Evolutionary conservation across 1,284 basidiomycete genomes (phyloP).

Genomic region (Austropuccinia psidii): DNA sequence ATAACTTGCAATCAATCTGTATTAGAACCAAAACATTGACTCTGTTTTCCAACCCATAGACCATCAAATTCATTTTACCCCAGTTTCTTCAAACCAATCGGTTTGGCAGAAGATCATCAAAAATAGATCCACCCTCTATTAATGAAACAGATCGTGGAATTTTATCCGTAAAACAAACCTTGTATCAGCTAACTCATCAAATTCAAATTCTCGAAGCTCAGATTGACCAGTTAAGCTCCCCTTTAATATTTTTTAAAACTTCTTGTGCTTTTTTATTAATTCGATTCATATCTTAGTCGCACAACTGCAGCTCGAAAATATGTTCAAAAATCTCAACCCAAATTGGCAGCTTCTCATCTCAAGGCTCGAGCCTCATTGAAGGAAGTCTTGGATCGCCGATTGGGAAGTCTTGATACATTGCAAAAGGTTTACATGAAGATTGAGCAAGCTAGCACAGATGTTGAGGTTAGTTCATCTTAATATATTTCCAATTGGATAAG

Average conservation of each 20-base stretch:
- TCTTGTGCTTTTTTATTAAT: background rate
- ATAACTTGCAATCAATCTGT: background rate
- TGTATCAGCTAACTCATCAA: slow-evolving; percentile 27
- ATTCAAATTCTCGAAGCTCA: slow-evolving; percentile 3
- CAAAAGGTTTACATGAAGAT: slow-evolving; percentile 25
- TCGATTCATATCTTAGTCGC: background rate
- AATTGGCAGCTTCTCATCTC: slow-evolving; percentile 7
- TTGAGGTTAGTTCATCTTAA: slow-evolving; percentile 14
- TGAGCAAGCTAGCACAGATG: slow-evolving; percentile 34
- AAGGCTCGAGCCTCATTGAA: background rate
- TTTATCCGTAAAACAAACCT: slow-evolving; percentile 18
- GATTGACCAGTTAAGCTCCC: slow-evolving; percentile 15
- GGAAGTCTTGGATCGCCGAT: background rate
- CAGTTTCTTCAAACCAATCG: background rate
- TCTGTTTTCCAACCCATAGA: background rate
- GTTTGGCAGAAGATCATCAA: slow-evolving; percentile 1
- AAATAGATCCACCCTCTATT: background rate
- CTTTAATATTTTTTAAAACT: background rate
- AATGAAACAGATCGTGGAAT: slow-evolving; percentile 23
- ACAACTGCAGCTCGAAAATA: slow-evolving; percentile 23
- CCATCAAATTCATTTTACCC: slow-evolving; percentile 25
- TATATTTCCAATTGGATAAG: too few species aligned
- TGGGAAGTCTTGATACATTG: slow-evolving; percentile 17
- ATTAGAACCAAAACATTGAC: background rate
- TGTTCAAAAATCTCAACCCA: background rate